Base-by-base conservation (phyloP, 495 filamentous ascomycete genomes). In the Penicillium roqueforti region DNA sequence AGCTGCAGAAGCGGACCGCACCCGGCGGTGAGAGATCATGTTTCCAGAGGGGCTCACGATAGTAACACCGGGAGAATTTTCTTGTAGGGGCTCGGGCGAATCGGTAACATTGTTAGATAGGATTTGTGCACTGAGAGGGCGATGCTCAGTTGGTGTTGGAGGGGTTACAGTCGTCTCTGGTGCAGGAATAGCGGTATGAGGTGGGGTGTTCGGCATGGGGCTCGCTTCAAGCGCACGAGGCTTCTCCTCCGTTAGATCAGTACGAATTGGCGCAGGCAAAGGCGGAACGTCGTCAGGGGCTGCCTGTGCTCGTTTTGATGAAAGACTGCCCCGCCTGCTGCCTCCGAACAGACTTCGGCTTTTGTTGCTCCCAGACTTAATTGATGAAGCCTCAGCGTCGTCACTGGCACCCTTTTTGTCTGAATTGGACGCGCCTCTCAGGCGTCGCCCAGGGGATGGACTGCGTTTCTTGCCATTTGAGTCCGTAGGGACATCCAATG, bases 11-110 rank as follows among this genome's bases (percentile, higher is more conserved):
- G 85, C 81, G 44, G 86, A 88, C 53, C 83, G 80, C 37, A 79
- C 80, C 5, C 87, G 79, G 37, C 86, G 76, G 57, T 81, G 89
- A 29, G 87, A 83, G 69, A 88, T 91, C 86, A 88, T 90, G 64
- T 84, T 88, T 53, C 86, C 85, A 51, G 81, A 80, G 23, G 76
- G 72, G 53, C 75, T 78, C 34, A 78, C 73, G 47, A 75, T 56
- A 52, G 74, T 58, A 47, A 73, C 46, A 49, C 73, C 68, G 8
- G 65, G 56, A 1, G 65, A 57, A 26, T 69, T 67, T 19, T 60
- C 58, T 38, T 62, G 59, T 2, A 71, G 56, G 3, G 70, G 69
- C 11, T 70, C 68, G 1, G 69, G 70, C 1, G 77, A 74, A 31
- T 71, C 72, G 22, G 62, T 70, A 3, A 71, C 54, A 19, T 53